These are phyloP conservation scores for Dictyostelium firmibasis DNA, from an alignment of 78 protist genomes.

Conservation along the genomic window DNA sequence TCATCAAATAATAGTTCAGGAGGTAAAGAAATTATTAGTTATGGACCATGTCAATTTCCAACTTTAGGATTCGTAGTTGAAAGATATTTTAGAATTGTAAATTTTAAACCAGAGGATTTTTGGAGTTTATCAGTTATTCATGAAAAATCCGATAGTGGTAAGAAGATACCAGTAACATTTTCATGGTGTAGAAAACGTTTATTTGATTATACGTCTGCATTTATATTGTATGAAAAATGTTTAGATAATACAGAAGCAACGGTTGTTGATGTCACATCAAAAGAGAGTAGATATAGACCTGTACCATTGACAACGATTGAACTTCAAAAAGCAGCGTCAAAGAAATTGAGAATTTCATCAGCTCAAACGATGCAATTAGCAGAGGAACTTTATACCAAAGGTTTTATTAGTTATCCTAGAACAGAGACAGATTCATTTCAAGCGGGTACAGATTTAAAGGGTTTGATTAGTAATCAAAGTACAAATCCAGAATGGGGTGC, in stretches of 20 bases:
- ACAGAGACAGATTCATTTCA: conserved; percentile 97
- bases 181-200: conserved; percentile 84
- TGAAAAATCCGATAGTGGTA: neutral
- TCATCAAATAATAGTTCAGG: neutral
- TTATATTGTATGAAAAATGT: conserved; percentile 38
- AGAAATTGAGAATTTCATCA: conserved; percentile 85
- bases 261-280: conserved; percentile 27
- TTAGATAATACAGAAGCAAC: conserved; percentile 48
- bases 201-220: conserved; percentile 74
- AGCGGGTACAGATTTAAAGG: conserved; percentile 80
- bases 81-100: conserved; percentile 70
- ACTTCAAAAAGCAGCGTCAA: conserved; percentile 92
- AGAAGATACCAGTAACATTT: conserved; percentile 22
- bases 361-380: conserved; percentile 86
- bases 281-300: conserved; percentile 87
- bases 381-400: conserved; percentile 94
- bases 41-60: conserved; percentile 99
- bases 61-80: conserved; percentile 99
- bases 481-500: conserved; percentile 82
- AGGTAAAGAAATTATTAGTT: conserved; percentile 4
- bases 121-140: conserved; percentile 71
- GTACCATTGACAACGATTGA: conserved; percentile 97
- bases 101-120: conserved; percentile 91
- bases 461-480: conserved; percentile 67
- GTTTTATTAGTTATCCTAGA: conserved; percentile 97